Conservation (phyloP, 768 basidiomycete genomes). For the Tubosaeta sp. region DNA sequence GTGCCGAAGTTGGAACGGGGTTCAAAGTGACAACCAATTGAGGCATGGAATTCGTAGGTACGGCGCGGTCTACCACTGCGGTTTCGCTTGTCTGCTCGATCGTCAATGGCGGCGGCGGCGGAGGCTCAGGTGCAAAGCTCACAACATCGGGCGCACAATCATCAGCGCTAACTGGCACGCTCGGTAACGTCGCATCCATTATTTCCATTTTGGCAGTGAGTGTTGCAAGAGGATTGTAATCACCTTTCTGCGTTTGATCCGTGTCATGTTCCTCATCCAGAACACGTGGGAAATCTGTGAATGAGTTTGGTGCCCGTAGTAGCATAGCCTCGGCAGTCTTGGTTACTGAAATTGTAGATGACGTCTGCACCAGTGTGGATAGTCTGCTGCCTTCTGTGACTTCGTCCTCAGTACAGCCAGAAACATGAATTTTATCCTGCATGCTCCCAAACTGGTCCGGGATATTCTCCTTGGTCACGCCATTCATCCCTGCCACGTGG, state of each 20-base stretch:
- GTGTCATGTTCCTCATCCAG: background rate
- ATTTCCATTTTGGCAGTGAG: slow-evolving; percentile 25
- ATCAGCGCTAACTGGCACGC: slow-evolving; percentile 14
- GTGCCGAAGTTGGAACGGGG: slow-evolving; percentile 8
- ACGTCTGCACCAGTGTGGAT: background rate
- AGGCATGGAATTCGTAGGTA: background rate
- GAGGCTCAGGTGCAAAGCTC: slow-evolving; percentile 30
- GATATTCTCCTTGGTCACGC: slow-evolving; percentile 1
- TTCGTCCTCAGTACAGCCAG: background rate
- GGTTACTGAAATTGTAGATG: background rate
- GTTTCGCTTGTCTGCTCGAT: slow-evolving; percentile 18
- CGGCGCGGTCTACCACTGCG: slow-evolving; percentile 1
- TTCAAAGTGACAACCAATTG: slow-evolving; percentile 1
- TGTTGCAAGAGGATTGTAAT: slow-evolving; percentile 6
- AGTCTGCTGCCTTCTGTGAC: background rate
- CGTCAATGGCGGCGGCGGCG: slow-evolving; percentile 30
- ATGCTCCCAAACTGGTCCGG: background rate
- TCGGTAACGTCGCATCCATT: slow-evolving; percentile 20
- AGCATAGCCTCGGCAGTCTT: background rate
- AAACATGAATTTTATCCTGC: background rate
- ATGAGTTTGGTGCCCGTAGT: background rate
- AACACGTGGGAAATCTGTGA: background rate
- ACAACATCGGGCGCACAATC: slow-evolving; percentile 19
- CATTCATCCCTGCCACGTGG: slow-evolving; percentile 11
- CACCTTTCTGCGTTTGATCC: slow-evolving; percentile 7